A percentile compares a stretch with the other conserved stretches of the same genome.
Conservation (phyloP, 768 basidiomycete genomes). For the Suillus luteus region DNA sequence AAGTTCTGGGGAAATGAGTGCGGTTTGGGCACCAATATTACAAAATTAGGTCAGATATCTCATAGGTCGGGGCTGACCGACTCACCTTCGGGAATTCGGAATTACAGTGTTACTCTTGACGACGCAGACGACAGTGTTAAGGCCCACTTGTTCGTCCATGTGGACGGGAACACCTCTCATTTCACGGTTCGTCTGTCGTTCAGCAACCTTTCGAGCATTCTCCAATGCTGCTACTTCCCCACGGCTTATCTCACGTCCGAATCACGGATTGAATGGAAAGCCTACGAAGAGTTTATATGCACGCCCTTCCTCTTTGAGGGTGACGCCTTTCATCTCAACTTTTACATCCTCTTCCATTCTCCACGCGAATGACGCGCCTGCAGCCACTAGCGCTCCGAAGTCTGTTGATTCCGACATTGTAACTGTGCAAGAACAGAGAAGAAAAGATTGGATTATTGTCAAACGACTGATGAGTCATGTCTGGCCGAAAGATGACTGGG, state of each 20-base stretch:
- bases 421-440: constrained; percentile 53
- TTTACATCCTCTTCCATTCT: constrained; percentile 22
- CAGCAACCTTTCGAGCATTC: constrained; percentile 18
- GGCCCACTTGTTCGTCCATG: constrained; percentile 21
- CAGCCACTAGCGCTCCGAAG: constrained; percentile 7
- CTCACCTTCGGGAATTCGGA: not conserved
- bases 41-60: not conserved
- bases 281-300: constrained; percentile 12
- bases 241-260: not conserved
- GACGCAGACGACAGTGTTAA: not conserved
- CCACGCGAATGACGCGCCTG: not conserved
- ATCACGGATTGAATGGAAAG: not conserved
- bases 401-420: constrained; percentile 17
- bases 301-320: constrained; percentile 11
- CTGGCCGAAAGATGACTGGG: constrained; percentile 89
- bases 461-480: constrained; percentile 83
- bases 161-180: constrained; percentile 20
- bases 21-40: not conserved
- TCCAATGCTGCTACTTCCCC: constrained; percentile 12
- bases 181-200: constrained; percentile 22
- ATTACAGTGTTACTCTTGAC: not conserved
- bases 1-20: not conserved
- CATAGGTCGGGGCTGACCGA: not conserved
- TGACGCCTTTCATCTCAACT: constrained; percentile 12
- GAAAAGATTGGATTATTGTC: constrained; percentile 86